These are phyloP conservation scores for Micractinium conductrix DNA, from an alignment of 139 green algal genomes.

Conservation along the genomic window DNA sequence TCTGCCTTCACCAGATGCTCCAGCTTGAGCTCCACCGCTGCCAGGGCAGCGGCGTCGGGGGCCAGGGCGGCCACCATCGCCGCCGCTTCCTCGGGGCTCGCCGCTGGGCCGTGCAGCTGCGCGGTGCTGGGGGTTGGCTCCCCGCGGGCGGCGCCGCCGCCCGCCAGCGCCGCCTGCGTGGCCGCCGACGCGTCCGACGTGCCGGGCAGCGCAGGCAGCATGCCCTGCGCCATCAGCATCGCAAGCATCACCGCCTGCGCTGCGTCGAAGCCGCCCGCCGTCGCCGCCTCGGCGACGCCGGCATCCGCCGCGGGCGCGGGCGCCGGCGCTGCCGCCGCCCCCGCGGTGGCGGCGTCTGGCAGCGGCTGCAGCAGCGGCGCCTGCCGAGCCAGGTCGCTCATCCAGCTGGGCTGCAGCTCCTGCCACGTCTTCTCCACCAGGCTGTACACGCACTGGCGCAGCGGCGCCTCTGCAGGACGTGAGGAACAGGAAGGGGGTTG, in stretches of 20 bases:
- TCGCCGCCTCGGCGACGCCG: not conserved
- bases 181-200: not conserved
- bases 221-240: constrained; percentile 9
- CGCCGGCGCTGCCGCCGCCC: too few species aligned
- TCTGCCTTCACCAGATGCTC: not conserved
- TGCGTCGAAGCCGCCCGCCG: not conserved
- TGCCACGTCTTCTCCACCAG: constrained; percentile 36
- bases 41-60: not conserved
- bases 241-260: constrained; percentile 5
- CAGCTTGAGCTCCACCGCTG: not conserved
- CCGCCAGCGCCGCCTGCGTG: not conserved
- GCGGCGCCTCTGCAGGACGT: constrained; percentile 1
- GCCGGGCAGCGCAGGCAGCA: not conserved
- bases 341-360: not conserved
- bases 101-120: not conserved
- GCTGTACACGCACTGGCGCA: constrained; percentile 30
- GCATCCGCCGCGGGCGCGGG: not conserved
- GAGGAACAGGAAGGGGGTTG: too few species aligned
- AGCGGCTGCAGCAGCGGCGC: not conserved
- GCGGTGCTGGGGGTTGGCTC: not conserved
- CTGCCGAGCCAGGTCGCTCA: constrained; percentile 20
- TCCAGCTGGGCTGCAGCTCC: constrained; percentile 30
- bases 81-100: not conserved
- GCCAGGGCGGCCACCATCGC: constrained; percentile 12
- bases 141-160: not conserved